Evolutionary conservation across 305 asterid species (phyloP).

Genomic region (Nicotiana rustica): DNA sequence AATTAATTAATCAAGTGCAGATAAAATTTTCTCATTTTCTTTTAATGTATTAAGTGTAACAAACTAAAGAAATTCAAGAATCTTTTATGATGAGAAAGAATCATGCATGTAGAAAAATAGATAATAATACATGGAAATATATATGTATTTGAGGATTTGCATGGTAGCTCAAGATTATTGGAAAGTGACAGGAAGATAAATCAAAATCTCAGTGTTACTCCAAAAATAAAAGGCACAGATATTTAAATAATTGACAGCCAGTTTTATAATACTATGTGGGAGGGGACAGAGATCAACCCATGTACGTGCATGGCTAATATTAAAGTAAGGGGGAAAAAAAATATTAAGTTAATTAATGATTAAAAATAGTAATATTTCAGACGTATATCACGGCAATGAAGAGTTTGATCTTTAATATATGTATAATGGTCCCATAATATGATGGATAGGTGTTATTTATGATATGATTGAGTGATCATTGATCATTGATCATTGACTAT

Average conservation of each 20-base stretch:
- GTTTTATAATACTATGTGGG: not conserved
- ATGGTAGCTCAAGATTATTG: constrained; percentile 7
- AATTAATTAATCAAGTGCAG: not conserved
- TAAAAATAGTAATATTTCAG: not conserved
- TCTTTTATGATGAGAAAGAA: constrained; percentile 9
- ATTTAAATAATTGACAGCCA: not conserved
- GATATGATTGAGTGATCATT: constrained; percentile 16
- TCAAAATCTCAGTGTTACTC: constrained; percentile 3
- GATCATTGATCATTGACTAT: constrained; percentile 22
- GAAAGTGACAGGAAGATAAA: constrained; percentile 14
- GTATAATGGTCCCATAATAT: not conserved
- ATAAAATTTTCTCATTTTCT: not conserved
- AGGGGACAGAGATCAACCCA: not conserved
- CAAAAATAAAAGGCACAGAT: not conserved
- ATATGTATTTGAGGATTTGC: constrained; percentile 12
- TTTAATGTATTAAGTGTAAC: not conserved
- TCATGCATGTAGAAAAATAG: not conserved
- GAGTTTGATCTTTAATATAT: not conserved
- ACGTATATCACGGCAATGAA: not conserved
- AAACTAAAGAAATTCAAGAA: constrained; percentile 23
- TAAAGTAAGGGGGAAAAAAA: not conserved
- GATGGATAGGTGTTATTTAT: not conserved
- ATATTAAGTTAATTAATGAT: not conserved
- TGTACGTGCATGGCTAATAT: not conserved
- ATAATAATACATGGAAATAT: not conserved